Evolutionary conservation across 768 basidiomycete genomes (phyloP).

Genomic region (Asterophora parasitica): DNA sequence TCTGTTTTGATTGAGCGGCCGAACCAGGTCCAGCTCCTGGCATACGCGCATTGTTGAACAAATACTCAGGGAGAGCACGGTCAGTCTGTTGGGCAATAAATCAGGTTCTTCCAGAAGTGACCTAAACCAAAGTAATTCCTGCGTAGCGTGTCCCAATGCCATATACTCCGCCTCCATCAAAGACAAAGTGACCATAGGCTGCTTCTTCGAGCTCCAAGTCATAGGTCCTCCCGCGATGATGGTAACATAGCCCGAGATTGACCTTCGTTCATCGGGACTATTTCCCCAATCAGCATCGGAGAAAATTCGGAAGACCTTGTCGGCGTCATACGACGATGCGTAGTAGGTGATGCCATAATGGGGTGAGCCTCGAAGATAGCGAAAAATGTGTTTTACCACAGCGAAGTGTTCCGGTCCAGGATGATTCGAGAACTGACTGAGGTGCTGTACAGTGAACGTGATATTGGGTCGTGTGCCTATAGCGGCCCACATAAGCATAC

Average conservation of each 20-base stretch:
- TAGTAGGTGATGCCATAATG: constrained; percentile 14
- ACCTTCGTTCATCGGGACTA: constrained; percentile 1
- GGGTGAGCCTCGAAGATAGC: constrained; percentile 29
- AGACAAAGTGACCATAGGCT: constrained; percentile 27
- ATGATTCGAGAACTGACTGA: constrained; percentile 29
- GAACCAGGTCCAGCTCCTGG: too few species aligned
- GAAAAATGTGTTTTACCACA: constrained; percentile 32
- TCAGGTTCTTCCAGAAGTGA: neutral
- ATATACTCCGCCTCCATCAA: constrained; percentile 42
- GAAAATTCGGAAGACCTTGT: neutral
- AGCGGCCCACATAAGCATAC: constrained; percentile 29
- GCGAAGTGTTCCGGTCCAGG: constrained; percentile 31
- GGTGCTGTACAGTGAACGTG: constrained; percentile 24
- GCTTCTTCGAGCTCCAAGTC: constrained; percentile 29
- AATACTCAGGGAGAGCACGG: too few species aligned
- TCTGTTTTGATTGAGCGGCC: too few species aligned
- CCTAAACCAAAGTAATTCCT: constrained; percentile 24
- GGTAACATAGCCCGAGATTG: constrained; percentile 3
- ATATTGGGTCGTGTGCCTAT: constrained; percentile 35
- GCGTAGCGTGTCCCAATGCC: constrained; percentile 25
- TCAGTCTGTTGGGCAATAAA: neutral
- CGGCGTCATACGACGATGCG: neutral
- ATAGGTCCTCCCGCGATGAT: constrained; percentile 10
- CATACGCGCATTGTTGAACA: neutral
- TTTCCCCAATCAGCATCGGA: constrained; percentile 5